Percentiles rank a stretch among this genome's conserved stretches.
phyloP scores from a whole-genome alignment of 1,284 basidiomycete species.

The Trichosporon sp. region DNA sequence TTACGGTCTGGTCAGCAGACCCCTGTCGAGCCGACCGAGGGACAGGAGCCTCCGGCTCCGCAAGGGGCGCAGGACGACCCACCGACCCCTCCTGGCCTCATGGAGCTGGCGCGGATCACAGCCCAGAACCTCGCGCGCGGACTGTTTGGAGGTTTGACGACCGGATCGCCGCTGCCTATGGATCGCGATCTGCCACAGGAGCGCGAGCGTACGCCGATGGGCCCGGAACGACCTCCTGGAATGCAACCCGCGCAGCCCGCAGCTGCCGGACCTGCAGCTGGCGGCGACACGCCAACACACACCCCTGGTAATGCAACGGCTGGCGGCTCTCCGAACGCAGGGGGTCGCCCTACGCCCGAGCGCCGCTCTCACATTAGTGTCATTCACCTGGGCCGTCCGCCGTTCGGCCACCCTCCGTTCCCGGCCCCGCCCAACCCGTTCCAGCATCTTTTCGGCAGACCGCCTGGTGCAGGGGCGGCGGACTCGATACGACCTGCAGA shows the following conservation, averaged over 20 bases:
- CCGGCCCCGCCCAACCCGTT: neutral
- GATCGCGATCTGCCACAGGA: conserved; percentile 6
- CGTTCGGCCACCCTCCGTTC: neutral
- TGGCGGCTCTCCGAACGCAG: neutral
- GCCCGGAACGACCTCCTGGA: neutral
- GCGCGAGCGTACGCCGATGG: neutral
- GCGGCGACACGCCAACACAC: neutral
- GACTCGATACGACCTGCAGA: neutral
- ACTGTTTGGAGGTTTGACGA: conserved; percentile 19
- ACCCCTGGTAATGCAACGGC: neutral
- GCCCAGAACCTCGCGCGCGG: neutral
- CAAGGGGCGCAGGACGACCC: neutral
- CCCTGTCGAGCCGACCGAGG: neutral
- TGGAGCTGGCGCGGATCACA: neutral
- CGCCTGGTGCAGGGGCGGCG: neutral
- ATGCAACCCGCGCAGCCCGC: neutral
- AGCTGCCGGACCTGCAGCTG: neutral
- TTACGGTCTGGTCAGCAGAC: conserved; percentile 5
- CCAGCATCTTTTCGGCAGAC: neutral
- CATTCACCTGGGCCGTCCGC: neutral
- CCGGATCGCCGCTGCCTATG: conserved; percentile 29
- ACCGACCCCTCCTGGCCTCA: neutral
- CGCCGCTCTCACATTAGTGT: conserved; percentile 16
- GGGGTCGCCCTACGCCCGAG: conserved; percentile 13
- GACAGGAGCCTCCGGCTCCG: neutral